Evolutionary conservation across 106 monocot genomes (phyloP).

Genomic region (Acorus calamus): DNA sequence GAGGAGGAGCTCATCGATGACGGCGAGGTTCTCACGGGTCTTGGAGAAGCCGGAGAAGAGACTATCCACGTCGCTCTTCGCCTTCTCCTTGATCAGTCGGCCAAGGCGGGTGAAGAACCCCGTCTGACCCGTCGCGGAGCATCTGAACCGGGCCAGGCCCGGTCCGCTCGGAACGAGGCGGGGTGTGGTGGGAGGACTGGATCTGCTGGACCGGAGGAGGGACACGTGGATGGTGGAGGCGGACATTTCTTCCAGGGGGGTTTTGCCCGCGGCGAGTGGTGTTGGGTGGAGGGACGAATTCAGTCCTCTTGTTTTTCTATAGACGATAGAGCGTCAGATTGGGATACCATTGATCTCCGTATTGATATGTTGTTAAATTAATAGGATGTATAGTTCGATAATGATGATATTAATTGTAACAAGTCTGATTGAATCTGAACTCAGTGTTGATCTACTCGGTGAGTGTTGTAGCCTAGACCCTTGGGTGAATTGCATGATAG

Average conservation of each 20-base stretch:
- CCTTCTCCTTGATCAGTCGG: conserved; percentile 87
- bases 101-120: conserved; percentile 81
- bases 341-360: too few species aligned
- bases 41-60: conserved; percentile 92
- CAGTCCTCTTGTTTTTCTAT: too few species aligned
- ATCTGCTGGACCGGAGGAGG: background rate
- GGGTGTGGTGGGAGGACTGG: background rate
- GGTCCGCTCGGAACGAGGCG: background rate
- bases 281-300: too few species aligned
- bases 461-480: too few species aligned
- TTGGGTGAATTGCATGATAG: too few species aligned
- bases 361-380: too few species aligned
- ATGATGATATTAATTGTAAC: too few species aligned
- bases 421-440: too few species aligned
- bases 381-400: too few species aligned
- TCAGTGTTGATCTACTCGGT: too few species aligned
- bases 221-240: background rate
- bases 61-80: conserved; percentile 93
- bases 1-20: conserved; percentile 87
- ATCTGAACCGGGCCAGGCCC: conserved; percentile 20
- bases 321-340: too few species aligned
- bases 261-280: too few species aligned
- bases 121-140: conserved; percentile 52
- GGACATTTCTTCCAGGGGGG: background rate
- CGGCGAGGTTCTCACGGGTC: conserved; percentile 81